A percentile compares a stretch with the other conserved stretches of the same genome.
Evolutionary conservation across 78 protist species (phyloP).

Genomic region (Dictyostelium firmibasis): DNA sequence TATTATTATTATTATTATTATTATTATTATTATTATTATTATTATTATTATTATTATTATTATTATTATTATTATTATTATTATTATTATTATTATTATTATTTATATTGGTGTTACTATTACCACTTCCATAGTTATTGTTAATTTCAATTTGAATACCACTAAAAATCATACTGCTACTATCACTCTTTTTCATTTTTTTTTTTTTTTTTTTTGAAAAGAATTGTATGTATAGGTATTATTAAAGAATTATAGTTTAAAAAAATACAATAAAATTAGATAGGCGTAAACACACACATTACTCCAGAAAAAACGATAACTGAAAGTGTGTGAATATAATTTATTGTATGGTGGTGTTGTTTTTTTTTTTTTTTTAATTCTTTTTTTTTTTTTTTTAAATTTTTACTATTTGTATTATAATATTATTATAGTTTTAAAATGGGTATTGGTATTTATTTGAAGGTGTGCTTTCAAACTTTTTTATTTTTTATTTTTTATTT

Average conservation of each 20-base stretch:
- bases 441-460: neutral
- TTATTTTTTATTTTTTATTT: no score
- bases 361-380: neutral
- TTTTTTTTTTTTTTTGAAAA: neutral
- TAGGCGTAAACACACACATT: neutral
- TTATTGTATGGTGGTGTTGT: no score
- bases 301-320: neutral
- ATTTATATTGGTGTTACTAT: neutral
- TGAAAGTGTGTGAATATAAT: neutral
- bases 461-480: neutral
- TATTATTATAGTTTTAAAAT: no score
- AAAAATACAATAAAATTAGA: neutral
- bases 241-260: no score
- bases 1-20: neutral
- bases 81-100: neutral
- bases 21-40: neutral
- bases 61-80: neutral
- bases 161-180: neutral
- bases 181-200: neutral
- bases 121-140: neutral
- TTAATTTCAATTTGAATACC: conserved; percentile 7
- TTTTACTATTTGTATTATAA: no score
- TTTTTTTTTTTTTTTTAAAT: neutral
- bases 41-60: neutral
- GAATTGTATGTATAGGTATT: no score